A percentile compares a stretch with the other conserved stretches of the same genome.
These are phyloP conservation scores for Porphyrellus sp. DNA, from an alignment of 1,284 basidiomycete genomes.

Conservation along the genomic window DNA sequence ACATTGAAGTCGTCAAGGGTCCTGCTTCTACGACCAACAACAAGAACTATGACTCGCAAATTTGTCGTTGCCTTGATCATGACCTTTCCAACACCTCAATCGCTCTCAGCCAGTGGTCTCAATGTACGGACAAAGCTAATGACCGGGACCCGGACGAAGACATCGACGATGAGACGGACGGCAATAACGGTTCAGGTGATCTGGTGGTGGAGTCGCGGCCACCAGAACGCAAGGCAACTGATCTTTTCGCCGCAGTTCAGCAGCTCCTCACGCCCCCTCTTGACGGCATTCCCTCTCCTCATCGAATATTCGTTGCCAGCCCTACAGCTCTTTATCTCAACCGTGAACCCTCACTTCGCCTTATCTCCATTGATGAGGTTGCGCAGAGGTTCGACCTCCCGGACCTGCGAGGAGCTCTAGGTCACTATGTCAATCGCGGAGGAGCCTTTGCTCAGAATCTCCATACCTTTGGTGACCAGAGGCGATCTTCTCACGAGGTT, in stretches of 20 bases:
- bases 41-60: neutral
- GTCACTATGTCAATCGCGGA: slow-evolving; percentile 34
- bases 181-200: too few species aligned
- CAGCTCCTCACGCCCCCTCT: too few species aligned
- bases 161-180: too few species aligned
- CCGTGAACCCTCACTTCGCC: neutral
- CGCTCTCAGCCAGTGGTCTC: too few species aligned
- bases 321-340: neutral
- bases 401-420: neutral
- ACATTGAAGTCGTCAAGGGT: too few species aligned
- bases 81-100: too few species aligned
- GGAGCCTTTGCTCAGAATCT: slow-evolving; percentile 38
- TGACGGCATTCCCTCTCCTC: too few species aligned
- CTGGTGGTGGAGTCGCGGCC: too few species aligned
- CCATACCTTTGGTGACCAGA: neutral
- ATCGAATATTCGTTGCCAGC: neutral
- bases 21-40: neutral
- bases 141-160: too few species aligned
- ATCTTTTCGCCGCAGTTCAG: too few species aligned
- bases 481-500: neutral
- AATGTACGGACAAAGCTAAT: too few species aligned
- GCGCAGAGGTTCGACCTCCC: neutral
- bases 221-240: neutral
- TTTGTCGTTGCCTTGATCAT: neutral
- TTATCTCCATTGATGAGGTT: neutral